Percentiles rank a stretch among this genome's conserved stretches.
phyloP scores from a whole-genome alignment of 2,329 filamentous ascomycete species.

The Pseudopyrenochaeta lycopersici region DNA sequence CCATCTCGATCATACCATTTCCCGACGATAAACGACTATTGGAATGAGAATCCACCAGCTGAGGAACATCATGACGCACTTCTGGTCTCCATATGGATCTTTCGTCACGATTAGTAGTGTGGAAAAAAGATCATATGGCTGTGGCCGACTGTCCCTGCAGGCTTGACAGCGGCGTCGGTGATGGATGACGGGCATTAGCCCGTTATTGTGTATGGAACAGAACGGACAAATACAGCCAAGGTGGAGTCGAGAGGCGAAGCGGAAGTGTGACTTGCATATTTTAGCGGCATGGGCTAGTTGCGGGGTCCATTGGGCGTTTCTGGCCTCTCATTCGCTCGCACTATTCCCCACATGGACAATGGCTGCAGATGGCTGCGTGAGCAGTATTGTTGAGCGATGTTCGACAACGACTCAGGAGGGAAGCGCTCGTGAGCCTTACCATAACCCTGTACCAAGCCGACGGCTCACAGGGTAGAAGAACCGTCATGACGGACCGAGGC shows the following conservation, averaged over 20 bases:
- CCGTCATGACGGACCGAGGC: background rate
- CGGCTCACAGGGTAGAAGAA: background rate
- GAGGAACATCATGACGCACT: conserved; percentile 26
- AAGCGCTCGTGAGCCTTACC: conserved; percentile 1
- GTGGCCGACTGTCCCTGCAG: conserved; percentile 32
- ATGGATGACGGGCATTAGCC: conserved; percentile 37
- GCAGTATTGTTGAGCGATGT: conserved; percentile 20
- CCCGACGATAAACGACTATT: conserved; percentile 18
- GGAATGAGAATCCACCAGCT: conserved; percentile 18
- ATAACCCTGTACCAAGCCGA: conserved; percentile 1
- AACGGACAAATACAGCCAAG: conserved; percentile 32
- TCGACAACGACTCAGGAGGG: conserved; percentile 3
- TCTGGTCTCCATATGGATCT: conserved; percentile 7
- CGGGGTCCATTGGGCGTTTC: conserved; percentile 34
- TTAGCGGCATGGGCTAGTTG: conserved; percentile 40
- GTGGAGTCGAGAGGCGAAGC: conserved; percentile 26
- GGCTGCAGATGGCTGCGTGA: conserved; percentile 24
- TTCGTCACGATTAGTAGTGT: background rate
- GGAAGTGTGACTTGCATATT: conserved; percentile 49
- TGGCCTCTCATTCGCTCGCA: conserved; percentile 31
- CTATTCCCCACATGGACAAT: conserved; percentile 13
- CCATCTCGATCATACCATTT: conserved; percentile 27
- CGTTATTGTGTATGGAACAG: conserved; percentile 27
- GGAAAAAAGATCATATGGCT: conserved; percentile 21
- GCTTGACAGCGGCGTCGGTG: conserved; percentile 24